Evolutionary conservation across 2,329 filamentous ascomycete species (phyloP).

Genomic region (Colletotrichum sp.): DNA sequence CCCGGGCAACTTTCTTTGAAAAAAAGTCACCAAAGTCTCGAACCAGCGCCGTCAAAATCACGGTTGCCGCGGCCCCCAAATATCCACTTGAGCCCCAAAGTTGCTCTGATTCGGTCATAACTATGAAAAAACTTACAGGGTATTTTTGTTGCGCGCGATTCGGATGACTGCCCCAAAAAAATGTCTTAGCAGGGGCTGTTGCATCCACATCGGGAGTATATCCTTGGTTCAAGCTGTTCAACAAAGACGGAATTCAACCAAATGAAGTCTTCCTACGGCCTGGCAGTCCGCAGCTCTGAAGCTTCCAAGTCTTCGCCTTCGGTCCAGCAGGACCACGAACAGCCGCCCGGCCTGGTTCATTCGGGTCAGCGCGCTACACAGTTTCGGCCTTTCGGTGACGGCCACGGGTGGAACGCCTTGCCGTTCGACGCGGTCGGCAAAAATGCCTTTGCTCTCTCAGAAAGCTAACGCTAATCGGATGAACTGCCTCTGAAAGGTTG

Average conservation of each 20-base stretch:
- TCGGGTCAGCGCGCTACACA: neutral
- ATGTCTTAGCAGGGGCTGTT: neutral
- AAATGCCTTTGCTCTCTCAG: neutral
- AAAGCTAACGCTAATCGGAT: neutral
- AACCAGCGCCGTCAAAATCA: neutral
- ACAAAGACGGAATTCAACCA: neutral
- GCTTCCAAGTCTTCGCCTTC: neutral
- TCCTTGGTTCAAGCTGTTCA: neutral
- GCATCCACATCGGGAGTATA: neutral
- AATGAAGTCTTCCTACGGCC: neutral
- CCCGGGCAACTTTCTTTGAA: neutral
- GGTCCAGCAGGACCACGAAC: neutral
- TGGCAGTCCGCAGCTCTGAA: neutral
- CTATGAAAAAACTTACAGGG: neutral
- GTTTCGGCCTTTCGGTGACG: neutral
- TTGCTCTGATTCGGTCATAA: neutral
- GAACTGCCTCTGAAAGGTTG: constrained; percentile 1
- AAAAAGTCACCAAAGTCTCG: neutral
- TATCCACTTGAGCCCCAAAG: neutral
- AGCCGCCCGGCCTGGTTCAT: neutral
- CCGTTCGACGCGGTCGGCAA: neutral
- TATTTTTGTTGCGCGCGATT: neutral
- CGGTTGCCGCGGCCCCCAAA: constrained; percentile 2
- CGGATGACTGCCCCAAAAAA: neutral
- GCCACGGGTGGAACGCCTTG: neutral